phyloP scores from a whole-genome alignment of 2,329 filamentous ascomycete species.

The Pyrenophora teres region DNA sequence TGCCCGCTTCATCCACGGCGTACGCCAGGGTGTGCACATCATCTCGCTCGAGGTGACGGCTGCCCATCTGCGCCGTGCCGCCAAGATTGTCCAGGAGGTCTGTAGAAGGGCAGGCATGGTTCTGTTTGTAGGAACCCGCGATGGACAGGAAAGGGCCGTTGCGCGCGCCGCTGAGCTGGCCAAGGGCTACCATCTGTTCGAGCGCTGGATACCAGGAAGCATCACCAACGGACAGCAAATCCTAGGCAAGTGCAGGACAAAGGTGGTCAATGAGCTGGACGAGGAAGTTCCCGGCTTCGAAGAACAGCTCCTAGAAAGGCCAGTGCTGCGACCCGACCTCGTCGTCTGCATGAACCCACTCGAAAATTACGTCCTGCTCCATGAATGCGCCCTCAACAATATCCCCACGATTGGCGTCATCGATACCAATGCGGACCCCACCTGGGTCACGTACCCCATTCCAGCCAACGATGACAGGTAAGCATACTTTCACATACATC shows the following conservation, averaged over 20 bases:
- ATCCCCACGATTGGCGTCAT: constrained; percentile 95
- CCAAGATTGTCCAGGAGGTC: constrained; percentile 89
- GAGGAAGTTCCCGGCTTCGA: constrained; percentile 66
- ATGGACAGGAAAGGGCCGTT: constrained; percentile 79
- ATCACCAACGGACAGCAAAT: constrained; percentile 95
- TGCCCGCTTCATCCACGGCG: constrained; percentile 89
- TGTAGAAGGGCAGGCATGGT: constrained; percentile 81
- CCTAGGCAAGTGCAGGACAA: constrained; percentile 69
- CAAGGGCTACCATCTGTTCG: constrained; percentile 84
- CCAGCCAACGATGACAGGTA: constrained; percentile 95
- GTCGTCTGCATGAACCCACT: constrained; percentile 91
- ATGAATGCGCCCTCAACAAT: constrained; percentile 85
- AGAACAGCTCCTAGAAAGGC: constrained; percentile 64
- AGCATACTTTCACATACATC: constrained; percentile 26
- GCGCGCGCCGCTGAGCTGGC: constrained; percentile 80
- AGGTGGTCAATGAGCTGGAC: constrained; percentile 80
- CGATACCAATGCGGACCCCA: constrained; percentile 90
- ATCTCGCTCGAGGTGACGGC: constrained; percentile 90
- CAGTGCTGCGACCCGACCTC: constrained; percentile 80
- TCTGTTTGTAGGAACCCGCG: constrained; percentile 86
- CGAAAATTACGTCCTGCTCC: constrained; percentile 88
- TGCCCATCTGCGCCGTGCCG: constrained; percentile 86
- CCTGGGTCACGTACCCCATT: constrained; percentile 94
- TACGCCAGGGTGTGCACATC: constrained; percentile 86
- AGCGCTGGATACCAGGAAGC: constrained; percentile 87